Percentiles rank a stretch among this genome's conserved stretches.
These are phyloP conservation scores for Plasmodium blacklocki DNA, from an alignment of 169 alveolate species.

Conservation along the genomic window DNA sequence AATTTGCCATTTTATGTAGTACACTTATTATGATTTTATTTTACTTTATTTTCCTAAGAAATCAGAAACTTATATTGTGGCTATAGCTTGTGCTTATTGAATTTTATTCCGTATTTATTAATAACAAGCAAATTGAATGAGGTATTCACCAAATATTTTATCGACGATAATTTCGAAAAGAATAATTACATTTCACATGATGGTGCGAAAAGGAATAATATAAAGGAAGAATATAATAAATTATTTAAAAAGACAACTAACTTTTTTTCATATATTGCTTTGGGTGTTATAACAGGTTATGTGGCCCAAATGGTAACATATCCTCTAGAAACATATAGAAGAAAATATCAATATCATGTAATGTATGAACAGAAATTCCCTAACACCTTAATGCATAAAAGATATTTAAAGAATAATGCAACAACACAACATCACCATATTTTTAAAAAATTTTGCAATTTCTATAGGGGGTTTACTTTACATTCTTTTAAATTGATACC, in stretches of 20 bases:
- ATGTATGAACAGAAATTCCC: conserved; percentile 62
- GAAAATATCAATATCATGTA: conserved; percentile 55
- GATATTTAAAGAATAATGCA: conserved; percentile 10
- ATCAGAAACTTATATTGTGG: conserved; percentile 51
- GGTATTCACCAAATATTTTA: conserved; percentile 54
- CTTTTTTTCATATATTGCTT: conserved; percentile 43
- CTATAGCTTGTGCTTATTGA: conserved; percentile 57
- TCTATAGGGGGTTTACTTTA: conserved; percentile 49
- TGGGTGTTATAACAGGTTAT: conserved; percentile 72
- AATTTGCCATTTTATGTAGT: too few relatives aligned
- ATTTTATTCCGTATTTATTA: conserved; percentile 51
- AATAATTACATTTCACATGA: conserved; percentile 8
- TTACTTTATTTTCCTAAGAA: conserved; percentile 26
- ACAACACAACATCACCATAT: conserved; percentile 9
- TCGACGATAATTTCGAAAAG: conserved; percentile 11
- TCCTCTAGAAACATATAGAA: conserved; percentile 59
- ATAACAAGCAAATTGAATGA: conserved; percentile 68
- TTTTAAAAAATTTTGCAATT: conserved; percentile 35
- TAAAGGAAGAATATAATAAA: conserved; percentile 54
- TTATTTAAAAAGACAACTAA: conserved; percentile 46
- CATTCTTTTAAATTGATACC: conserved; percentile 70
- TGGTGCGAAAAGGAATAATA: conserved; percentile 4
- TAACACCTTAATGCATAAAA: conserved; percentile 9
- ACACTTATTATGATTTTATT: neutral
- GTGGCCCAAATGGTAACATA: conserved; percentile 54